Evolutionary conservation across 1,139 yeast species (phyloP).

Genomic region (Candida glucosophila): DNA sequence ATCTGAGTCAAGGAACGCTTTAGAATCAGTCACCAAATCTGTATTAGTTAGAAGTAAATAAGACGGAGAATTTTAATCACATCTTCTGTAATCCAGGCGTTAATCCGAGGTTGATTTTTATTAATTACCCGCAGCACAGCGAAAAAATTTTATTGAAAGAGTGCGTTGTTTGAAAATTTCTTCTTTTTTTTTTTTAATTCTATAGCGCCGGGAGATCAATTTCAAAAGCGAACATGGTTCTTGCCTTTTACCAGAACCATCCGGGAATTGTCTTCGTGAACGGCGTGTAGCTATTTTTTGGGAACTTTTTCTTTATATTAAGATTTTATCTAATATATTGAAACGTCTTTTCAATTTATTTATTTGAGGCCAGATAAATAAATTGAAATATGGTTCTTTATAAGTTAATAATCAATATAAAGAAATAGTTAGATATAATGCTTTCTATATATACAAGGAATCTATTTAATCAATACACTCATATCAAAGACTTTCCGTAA

Average conservation of each 20-base stretch:
- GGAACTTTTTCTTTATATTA: conserved; percentile 28
- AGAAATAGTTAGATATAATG: no score
- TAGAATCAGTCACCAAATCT: conserved; percentile 76
- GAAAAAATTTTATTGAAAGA: no score
- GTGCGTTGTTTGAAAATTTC: background rate
- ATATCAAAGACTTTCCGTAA: conserved; percentile 27
- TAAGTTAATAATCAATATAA: no score
- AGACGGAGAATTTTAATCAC: no score
- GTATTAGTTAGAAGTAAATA: conserved; percentile 75
- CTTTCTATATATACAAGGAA: no score
- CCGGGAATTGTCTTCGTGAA: conserved; percentile 89
- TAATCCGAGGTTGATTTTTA: no score
- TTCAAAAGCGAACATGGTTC: conserved; percentile 90
- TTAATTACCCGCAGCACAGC: no score
- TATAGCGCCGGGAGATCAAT: conserved; percentile 66
- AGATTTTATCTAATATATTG: conserved; percentile 4
- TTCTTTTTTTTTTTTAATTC: conserved; percentile 11
- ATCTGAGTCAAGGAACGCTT: conserved; percentile 85
- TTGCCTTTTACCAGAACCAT: conserved; percentile 99
- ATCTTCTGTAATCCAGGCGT: no score
- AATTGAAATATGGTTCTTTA: no score
- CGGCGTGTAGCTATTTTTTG: conserved; percentile 71
- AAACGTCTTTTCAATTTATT: conserved; percentile 8
- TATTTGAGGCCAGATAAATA: conserved; percentile 5
- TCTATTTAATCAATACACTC: no score